A percentile compares a stretch with the other conserved stretches of the same genome.
These are phyloP conservation scores for Homolaphlyctis polyrhiza DNA, from an alignment of 371 early-diverging fungal species.

Conservation along the genomic window DNA sequence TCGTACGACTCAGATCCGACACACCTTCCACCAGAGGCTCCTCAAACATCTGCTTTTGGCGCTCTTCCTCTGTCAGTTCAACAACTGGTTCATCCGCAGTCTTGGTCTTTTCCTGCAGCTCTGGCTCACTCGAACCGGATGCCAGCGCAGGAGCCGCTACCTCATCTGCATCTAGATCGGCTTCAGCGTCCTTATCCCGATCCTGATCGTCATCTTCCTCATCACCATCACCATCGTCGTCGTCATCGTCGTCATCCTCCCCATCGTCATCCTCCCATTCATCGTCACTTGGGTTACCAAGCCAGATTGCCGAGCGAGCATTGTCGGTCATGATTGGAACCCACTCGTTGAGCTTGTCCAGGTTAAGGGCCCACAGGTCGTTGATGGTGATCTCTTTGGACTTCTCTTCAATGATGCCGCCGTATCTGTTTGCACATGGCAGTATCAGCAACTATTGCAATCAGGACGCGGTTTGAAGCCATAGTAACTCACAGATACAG, in stretches of 20 bases:
- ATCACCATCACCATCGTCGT: slow-evolving; percentile 13
- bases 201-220: slow-evolving; percentile 16
- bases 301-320: slow-evolving; percentile 34
- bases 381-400: slow-evolving; percentile 51
- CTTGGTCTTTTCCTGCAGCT: neutral
- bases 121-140: neutral
- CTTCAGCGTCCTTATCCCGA: slow-evolving; percentile 11
- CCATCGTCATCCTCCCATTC: slow-evolving; percentile 30
- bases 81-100: neutral
- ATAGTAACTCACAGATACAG: slow-evolving; percentile 39
- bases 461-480: no score
- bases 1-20: no score
- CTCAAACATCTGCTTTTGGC: neutral
- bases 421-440: slow-evolving; percentile 24
- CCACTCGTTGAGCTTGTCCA: slow-evolving; percentile 59
- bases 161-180: slow-evolving; percentile 1
- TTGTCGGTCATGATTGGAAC: slow-evolving; percentile 42
- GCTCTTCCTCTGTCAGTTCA: neutral
- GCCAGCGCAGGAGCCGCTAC: neutral
- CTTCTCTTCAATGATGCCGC: slow-evolving; percentile 52
- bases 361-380: slow-evolving; percentile 55
- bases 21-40: neutral
- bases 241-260: slow-evolving; percentile 14
- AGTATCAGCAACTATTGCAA: neutral
- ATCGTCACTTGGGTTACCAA: slow-evolving; percentile 42